These are phyloP conservation scores for Apostasia shenzhenica DNA, from an alignment of 106 monocot genomes.

Conservation along the genomic window DNA sequence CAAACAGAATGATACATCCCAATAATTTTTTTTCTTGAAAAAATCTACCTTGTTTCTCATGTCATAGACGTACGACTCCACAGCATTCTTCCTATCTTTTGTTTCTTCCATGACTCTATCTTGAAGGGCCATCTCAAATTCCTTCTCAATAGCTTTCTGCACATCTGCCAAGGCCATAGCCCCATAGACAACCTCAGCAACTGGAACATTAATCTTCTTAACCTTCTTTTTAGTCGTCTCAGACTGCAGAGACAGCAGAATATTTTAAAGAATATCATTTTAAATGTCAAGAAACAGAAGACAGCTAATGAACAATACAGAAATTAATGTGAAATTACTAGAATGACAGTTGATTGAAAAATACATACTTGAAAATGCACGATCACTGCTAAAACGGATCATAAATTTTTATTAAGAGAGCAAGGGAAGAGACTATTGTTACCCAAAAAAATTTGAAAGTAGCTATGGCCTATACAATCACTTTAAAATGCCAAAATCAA, in stretches of 20 bases:
- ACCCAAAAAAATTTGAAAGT: too few species aligned
- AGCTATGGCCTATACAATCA: too few species aligned
- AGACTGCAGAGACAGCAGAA: slow-evolving; percentile 22
- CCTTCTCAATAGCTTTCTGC: slow-evolving; percentile 70
- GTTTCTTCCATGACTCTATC: slow-evolving; percentile 98
- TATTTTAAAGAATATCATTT: too few species aligned
- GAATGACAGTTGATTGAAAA: too few species aligned
- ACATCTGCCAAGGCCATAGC: slow-evolving; percentile 40
- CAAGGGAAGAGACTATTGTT: too few species aligned
- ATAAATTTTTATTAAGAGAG: too few species aligned
- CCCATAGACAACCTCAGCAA: slow-evolving; percentile 57
- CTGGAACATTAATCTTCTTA: slow-evolving; percentile 67
- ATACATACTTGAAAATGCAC: too few species aligned
- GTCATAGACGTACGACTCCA: slow-evolving; percentile 94
- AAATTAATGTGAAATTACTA: too few species aligned
- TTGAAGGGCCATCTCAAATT: slow-evolving; percentile 93
- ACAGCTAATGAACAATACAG: too few species aligned
- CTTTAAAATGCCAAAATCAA: too few species aligned
- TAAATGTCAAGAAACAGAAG: too few species aligned
- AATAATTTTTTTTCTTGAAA: background rate
- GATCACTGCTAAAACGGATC: too few species aligned
- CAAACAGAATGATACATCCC: background rate
- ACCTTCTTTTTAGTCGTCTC: slow-evolving; percentile 65
- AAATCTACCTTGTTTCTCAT: slow-evolving; percentile 80
- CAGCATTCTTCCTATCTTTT: slow-evolving; percentile 98